phyloP scores from a whole-genome alignment of 768 basidiomycete genomes.

The Mrakia frigida region DNA sequence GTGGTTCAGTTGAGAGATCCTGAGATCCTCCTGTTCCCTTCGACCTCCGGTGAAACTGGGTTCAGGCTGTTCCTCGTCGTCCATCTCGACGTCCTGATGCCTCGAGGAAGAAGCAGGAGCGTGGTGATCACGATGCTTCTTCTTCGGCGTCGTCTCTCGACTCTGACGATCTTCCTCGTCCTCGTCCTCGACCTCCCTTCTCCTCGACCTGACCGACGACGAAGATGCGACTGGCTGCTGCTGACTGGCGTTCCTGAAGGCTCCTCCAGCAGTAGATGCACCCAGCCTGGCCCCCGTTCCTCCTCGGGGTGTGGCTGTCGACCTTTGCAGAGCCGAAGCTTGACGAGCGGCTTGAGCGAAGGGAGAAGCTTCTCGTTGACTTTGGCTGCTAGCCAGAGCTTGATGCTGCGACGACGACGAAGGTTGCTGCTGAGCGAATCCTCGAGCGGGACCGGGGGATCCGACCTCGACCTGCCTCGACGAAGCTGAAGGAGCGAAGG shows the following conservation, averaged over 20 bases:
- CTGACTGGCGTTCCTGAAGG: not conserved
- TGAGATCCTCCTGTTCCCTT: not conserved
- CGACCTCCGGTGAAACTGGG: not conserved
- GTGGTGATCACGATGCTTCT: not conserved
- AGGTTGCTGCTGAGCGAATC: not conserved
- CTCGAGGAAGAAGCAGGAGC: not conserved
- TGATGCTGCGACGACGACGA: not conserved
- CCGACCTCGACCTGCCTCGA: no score
- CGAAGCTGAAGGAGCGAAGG: not conserved
- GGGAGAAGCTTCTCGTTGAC: not conserved
- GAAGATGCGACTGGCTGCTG: not conserved
- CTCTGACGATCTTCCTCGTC: conserved; percentile 14
- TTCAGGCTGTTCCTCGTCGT: not conserved
- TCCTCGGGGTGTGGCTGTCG: not conserved
- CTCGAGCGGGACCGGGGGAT: not conserved
- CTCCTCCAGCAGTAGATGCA: not conserved
- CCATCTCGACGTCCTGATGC: not conserved
- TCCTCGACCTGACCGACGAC: not conserved
- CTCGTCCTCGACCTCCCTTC: not conserved
- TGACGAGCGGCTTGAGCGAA: conserved; percentile 15
- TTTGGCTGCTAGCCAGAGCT: not conserved
- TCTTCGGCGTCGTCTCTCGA: not conserved
- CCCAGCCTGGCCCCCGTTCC: not conserved
- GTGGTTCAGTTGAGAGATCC: not conserved
- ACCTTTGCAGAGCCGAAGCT: conserved; percentile 7